These are phyloP conservation scores for Picea glauca DNA, from an alignment of 75 land plant genomes.

Conservation along the genomic window DNA sequence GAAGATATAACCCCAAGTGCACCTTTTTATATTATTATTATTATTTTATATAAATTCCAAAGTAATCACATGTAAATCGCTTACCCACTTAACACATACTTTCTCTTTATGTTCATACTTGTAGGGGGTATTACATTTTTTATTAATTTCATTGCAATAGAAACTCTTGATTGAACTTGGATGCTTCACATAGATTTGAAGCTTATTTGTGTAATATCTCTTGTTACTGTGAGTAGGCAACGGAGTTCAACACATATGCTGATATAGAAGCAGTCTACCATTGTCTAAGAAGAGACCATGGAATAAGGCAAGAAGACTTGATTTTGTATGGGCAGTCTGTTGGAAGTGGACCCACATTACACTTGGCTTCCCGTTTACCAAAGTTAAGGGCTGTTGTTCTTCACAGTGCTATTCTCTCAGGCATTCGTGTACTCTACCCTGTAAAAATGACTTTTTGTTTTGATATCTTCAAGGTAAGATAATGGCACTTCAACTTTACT, in stretches of 20 bases:
- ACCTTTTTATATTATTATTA: too few relatives aligned
- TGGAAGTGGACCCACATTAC: constrained; percentile 92
- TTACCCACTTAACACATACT: too few relatives aligned
- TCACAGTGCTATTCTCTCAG: constrained; percentile 91
- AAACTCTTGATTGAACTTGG: not conserved
- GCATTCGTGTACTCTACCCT: constrained; percentile 84
- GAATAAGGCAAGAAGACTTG: constrained; percentile 73
- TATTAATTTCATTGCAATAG: not conserved
- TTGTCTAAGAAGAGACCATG: constrained; percentile 77
- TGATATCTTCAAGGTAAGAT: constrained; percentile 80
- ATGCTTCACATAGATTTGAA: not conserved
- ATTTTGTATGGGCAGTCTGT: constrained; percentile 94
- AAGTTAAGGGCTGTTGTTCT: constrained; percentile 77
- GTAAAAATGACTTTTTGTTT: constrained; percentile 93
- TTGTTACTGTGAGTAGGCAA: constrained; percentile 11
- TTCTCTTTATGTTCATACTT: too few relatives aligned
- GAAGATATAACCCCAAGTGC: too few relatives aligned
- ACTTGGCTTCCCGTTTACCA: constrained; percentile 68
- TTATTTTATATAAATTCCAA: too few relatives aligned
- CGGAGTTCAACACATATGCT: constrained; percentile 10
- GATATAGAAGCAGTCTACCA: constrained; percentile 94
- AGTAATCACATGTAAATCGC: too few relatives aligned
- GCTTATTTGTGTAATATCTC: not conserved
- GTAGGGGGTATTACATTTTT: not conserved
- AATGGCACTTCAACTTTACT: not conserved